Evolutionary conservation across 768 basidiomycete genomes (phyloP).

Genomic region (Goffeauzyma gilvescens): DNA sequence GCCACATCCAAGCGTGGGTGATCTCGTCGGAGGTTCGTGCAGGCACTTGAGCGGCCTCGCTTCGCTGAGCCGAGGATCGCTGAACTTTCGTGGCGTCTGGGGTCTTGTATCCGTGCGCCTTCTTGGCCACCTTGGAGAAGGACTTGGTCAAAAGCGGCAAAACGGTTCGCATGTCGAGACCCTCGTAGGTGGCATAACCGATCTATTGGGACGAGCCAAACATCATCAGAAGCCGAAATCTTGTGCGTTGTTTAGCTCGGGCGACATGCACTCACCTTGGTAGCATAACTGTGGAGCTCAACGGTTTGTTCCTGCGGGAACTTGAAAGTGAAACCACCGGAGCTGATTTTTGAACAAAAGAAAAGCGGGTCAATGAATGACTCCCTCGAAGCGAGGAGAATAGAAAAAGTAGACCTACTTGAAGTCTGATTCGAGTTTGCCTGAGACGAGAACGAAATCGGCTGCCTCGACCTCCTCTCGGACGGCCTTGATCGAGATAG

Average conservation of each 20-base stretch:
- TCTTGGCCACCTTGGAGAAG: slow-evolving; percentile 16
- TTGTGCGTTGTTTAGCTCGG: too few relatives aligned
- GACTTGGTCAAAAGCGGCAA: slow-evolving; percentile 24
- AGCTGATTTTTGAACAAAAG: slow-evolving; percentile 19
- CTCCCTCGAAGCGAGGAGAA: background rate
- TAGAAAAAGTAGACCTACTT: slow-evolving; percentile 20
- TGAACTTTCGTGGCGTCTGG: slow-evolving; percentile 2
- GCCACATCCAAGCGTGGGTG: slow-evolving; percentile 70
- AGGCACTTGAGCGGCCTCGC: too few relatives aligned
- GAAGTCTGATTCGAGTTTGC: slow-evolving; percentile 30
- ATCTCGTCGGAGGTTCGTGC: slow-evolving; percentile 43
- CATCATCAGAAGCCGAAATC: too few relatives aligned
- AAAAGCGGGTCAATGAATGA: background rate
- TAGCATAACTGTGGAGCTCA: slow-evolving; percentile 32
- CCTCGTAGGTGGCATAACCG: slow-evolving; percentile 27
- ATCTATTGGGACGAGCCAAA: too few relatives aligned
- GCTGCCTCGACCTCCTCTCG: slow-evolving; percentile 28
- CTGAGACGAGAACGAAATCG: slow-evolving; percentile 30
- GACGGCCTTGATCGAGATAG: slow-evolving; percentile 22
- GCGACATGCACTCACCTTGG: too few relatives aligned
- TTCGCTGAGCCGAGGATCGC: too few relatives aligned
- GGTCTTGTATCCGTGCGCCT: slow-evolving; percentile 7
- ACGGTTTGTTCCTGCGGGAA: slow-evolving; percentile 20
- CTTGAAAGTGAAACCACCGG: slow-evolving; percentile 30
- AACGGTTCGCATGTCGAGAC: slow-evolving; percentile 29